phyloP scores from a whole-genome alignment of 805 yeast species.

The Kluyveromyces dobzhanskii region DNA sequence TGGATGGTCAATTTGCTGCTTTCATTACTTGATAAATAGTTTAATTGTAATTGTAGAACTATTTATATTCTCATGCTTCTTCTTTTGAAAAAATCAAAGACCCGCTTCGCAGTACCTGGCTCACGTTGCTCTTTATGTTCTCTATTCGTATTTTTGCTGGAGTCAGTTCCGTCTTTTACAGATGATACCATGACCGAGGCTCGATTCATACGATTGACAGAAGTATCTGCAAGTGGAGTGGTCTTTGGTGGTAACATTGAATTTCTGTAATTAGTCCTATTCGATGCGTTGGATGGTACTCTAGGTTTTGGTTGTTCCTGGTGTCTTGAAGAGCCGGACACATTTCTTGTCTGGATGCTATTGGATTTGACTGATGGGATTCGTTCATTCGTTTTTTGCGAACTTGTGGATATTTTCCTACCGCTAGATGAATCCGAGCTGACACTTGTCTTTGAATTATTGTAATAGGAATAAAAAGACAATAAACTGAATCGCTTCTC shows the following conservation, averaged over 20 bases:
- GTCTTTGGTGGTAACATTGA: conserved; percentile 4
- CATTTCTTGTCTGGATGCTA: conserved; percentile 9
- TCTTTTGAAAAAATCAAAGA: conserved; percentile 71
- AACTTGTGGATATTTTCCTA: conserved; percentile 2
- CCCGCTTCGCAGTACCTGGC: conserved; percentile 68
- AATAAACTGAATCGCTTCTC: conserved; percentile 35
- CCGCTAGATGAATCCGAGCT: conserved; percentile 5
- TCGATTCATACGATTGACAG: conserved; percentile 4
- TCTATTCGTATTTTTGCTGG: not conserved
- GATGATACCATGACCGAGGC: conserved; percentile 13
- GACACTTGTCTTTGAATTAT: conserved; percentile 15
- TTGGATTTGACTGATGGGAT: not conserved
- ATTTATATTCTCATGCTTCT: conserved; percentile 35
- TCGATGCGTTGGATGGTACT: conserved; percentile 1
- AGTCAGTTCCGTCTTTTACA: not conserved
- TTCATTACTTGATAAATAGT: too few relatives aligned
- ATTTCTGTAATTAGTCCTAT: conserved; percentile 2
- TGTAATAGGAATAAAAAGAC: conserved; percentile 28
- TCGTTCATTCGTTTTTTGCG: conserved; percentile 3
- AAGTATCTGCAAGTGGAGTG: conserved; percentile 2
- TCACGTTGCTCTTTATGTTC: conserved; percentile 34
- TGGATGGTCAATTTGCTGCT: too few relatives aligned
- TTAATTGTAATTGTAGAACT: too few relatives aligned
- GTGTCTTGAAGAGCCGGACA: conserved; percentile 20
- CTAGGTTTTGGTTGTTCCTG: conserved; percentile 3